Percentiles rank a stretch among this genome's conserved stretches.
Evolutionary conservation across 805 yeast genomes (phyloP).

Genomic region (Schwanniomyces polymorphus): DNA sequence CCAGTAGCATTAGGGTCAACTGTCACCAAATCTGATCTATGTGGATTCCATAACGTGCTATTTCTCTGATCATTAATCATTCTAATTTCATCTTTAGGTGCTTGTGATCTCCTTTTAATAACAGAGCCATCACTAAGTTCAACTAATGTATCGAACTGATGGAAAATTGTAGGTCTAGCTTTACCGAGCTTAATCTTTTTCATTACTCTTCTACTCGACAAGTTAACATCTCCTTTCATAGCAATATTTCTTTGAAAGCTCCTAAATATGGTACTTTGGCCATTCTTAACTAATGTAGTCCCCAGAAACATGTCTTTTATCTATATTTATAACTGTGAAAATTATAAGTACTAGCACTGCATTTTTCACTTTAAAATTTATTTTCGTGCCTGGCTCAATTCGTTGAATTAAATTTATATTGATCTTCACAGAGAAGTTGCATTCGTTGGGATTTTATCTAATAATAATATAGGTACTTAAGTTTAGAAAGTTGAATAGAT

Average conservation of each 20-base stretch:
- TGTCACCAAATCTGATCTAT: conserved; percentile 71
- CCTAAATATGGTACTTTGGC: conserved; percentile 4
- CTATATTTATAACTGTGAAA: background rate
- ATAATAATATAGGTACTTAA: background rate
- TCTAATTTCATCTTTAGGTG: conserved; percentile 83
- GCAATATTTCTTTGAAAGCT: conserved; percentile 12
- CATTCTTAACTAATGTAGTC: background rate
- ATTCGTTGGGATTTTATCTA: background rate
- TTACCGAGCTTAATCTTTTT: conserved; percentile 74
- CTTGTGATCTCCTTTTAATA: conserved; percentile 75
- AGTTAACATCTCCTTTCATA: conserved; percentile 39
- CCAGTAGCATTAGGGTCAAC: conserved; percentile 85
- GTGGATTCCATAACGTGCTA: conserved; percentile 84
- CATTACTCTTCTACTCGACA: conserved; percentile 56
- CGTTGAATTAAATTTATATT: conserved; percentile 1
- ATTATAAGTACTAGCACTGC: background rate
- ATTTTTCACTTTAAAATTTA: conserved; percentile 1
- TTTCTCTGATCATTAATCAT: conserved; percentile 89
- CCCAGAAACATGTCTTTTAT: background rate
- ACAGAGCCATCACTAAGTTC: conserved; percentile 96
- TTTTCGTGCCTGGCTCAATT: background rate
- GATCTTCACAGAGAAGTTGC: background rate
- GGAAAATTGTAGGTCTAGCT: conserved; percentile 90
- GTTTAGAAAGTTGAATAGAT: background rate
- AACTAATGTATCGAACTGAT: conserved; percentile 85